Evolutionary conservation across 140 eudicot species (phyloP).

Genomic region (Erigeron philadelphicus): DNA sequence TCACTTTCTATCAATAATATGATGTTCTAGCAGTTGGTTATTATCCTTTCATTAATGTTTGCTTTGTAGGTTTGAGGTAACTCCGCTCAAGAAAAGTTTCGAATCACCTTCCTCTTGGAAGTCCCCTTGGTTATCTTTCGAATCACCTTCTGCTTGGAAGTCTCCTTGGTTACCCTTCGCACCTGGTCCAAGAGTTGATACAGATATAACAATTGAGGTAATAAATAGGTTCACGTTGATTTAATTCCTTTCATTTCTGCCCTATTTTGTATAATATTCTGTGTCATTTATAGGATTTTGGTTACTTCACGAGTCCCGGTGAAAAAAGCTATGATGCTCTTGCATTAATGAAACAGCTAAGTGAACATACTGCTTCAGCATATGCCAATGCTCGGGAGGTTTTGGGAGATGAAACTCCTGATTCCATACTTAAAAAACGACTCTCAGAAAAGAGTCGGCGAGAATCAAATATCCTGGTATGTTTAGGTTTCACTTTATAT

Average conservation of each 20-base stretch:
- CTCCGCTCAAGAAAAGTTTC: conserved; percentile 51
- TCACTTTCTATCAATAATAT: background rate
- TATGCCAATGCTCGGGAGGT: conserved; percentile 82
- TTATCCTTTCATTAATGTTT: background rate
- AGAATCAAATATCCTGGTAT: conserved; percentile 46
- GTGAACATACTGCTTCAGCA: conserved; percentile 75
- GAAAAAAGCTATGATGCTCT: conserved; percentile 76
- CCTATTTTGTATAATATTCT: background rate
- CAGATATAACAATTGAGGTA: conserved; percentile 79
- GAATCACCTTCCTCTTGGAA: conserved; percentile 89
- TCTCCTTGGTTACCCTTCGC: conserved; percentile 75
- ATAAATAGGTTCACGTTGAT: background rate
- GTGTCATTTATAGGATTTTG: conserved; percentile 52
- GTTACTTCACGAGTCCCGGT: conserved; percentile 59
- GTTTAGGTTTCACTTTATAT: conserved; percentile 12
- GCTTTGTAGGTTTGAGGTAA: conserved; percentile 47
- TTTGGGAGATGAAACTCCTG: conserved; percentile 78
- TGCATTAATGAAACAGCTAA: conserved; percentile 82
- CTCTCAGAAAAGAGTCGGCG: conserved; percentile 22
- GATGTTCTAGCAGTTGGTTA: conserved; percentile 8
- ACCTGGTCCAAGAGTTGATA: conserved; percentile 65
- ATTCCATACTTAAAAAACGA: conserved; percentile 48
- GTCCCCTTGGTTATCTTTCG: conserved; percentile 65
- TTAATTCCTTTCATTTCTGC: background rate
- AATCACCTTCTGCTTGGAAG: conserved; percentile 78